These are phyloP conservation scores for Podospora appendiculata DNA, from an alignment of 495 filamentous ascomycete genomes.

Conservation along the genomic window DNA sequence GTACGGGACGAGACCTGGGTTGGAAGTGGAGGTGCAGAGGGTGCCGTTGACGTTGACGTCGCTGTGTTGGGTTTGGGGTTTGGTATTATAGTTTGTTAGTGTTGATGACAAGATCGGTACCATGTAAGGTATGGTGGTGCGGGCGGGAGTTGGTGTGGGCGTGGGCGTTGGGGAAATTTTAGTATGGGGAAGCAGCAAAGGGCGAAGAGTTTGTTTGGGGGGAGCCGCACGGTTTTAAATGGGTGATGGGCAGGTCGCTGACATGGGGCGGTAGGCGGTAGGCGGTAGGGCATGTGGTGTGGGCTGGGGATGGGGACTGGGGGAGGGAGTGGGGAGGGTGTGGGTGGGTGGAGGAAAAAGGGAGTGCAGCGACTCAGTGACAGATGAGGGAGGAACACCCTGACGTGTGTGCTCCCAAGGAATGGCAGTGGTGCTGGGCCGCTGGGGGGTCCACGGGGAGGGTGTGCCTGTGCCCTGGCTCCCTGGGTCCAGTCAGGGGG, in stretches of 20 bases:
- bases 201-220: slow-evolving; percentile 18
- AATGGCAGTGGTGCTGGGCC: slow-evolving; percentile 1
- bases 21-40: neutral
- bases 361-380: slow-evolving; percentile 22
- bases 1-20: too few relatives aligned
- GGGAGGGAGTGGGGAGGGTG: slow-evolving; percentile 5
- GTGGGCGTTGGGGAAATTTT: slow-evolving; percentile 13
- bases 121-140: slow-evolving; percentile 6
- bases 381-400: slow-evolving; percentile 8
- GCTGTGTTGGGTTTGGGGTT: neutral
- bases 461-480: too few relatives aligned
- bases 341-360: slow-evolving; percentile 8
- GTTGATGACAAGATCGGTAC: slow-evolving; percentile 5
- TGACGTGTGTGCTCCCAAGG: neutral
- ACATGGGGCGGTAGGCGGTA: slow-evolving; percentile 11
- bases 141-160: slow-evolving; percentile 12
- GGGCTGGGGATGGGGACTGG: slow-evolving; percentile 10
- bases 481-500: neutral
- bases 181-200: slow-evolving; percentile 26
- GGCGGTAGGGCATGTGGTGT: slow-evolving; percentile 8
- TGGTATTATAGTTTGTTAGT: neutral
- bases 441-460: slow-evolving; percentile 7
- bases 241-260: slow-evolving; percentile 16
- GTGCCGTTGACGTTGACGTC: slow-evolving; percentile 1
- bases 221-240: slow-evolving; percentile 31